phyloP scores from a whole-genome alignment of 2,329 filamentous ascomycete genomes.

The Periglandula ipomoeae region DNA sequence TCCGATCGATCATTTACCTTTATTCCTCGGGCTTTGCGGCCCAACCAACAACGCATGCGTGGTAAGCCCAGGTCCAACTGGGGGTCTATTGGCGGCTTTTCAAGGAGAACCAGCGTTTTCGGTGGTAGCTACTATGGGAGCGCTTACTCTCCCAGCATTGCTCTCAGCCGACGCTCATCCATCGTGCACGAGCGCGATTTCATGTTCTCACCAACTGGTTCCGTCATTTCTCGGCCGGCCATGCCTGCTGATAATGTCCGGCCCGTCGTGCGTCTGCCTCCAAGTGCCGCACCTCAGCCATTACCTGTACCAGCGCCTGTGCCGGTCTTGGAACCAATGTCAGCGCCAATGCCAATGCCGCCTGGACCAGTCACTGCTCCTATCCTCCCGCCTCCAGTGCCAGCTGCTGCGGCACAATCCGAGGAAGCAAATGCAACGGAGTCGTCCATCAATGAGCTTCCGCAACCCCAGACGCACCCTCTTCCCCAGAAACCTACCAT shows the following conservation, averaged over 20 bases:
- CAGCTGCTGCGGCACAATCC: conserved; percentile 1
- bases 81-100: conserved; percentile 57
- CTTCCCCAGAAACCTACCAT: conserved; percentile 49
- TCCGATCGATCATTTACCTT: conserved; percentile 93
- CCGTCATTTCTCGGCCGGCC: conserved; percentile 60
- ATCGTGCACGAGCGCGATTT: conserved; percentile 56
- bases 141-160: conserved; percentile 75
- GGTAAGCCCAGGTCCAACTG: conserved; percentile 66
- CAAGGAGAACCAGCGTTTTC: conserved; percentile 77
- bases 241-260: conserved; percentile 52
- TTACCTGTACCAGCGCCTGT: conserved; percentile 13
- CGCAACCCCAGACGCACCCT: conserved; percentile 48
- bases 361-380: neutral
- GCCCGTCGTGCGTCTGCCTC: conserved; percentile 78
- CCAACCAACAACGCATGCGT: conserved; percentile 71
- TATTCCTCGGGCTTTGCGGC: conserved; percentile 85
- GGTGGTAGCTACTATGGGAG: conserved; percentile 62
- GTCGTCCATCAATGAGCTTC: conserved; percentile 40
- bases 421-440: conserved; percentile 14
- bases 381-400: neutral
- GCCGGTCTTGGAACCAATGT: neutral
- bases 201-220: conserved; percentile 72
- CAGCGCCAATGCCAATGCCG: neutral
- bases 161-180: conserved; percentile 87
- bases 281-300: conserved; percentile 37